Percentiles rank a stretch among this genome's conserved stretches.
phyloP scores from a whole-genome alignment of 1,284 basidiomycete species.

The Meira nashicola region DNA sequence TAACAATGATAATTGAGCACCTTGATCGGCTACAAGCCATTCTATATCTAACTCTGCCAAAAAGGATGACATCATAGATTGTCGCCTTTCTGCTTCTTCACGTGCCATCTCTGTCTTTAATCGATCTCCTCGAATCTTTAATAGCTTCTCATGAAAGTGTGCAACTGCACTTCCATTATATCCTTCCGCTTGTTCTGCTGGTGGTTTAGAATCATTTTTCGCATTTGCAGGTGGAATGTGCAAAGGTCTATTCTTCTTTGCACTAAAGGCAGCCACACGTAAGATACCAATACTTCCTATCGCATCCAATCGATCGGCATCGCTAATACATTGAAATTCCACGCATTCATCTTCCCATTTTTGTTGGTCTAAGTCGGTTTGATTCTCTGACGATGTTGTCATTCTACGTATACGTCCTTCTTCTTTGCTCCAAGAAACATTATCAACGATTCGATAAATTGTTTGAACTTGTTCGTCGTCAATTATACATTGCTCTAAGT shows the following conservation, averaged over 20 bases:
- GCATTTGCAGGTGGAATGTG: conserved; percentile 56
- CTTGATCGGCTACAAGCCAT: conserved; percentile 36
- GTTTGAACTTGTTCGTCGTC: conserved; percentile 20
- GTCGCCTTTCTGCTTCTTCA: conserved; percentile 66
- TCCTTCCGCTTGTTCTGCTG: conserved; percentile 42
- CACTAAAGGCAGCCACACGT: conserved; percentile 77
- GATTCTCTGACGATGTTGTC: conserved; percentile 50
- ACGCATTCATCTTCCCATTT: conserved; percentile 70
- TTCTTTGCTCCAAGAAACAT: conserved; percentile 82
- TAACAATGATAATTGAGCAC: conserved; percentile 22
- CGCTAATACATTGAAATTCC: conserved; percentile 85
- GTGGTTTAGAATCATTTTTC: conserved; percentile 20
- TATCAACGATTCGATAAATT: conserved; percentile 64
- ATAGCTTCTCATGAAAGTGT: conserved; percentile 76
- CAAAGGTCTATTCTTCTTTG: conserved; percentile 65
- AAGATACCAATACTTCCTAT: conserved; percentile 82
- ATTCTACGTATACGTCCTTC: conserved; percentile 49
- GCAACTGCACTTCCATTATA: conserved; percentile 64
- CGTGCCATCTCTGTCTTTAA: conserved; percentile 64
- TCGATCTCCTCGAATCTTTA: conserved; percentile 22
- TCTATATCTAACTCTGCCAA: conserved; percentile 37
- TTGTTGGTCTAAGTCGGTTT: conserved; percentile 17
- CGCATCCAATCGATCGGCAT: conserved; percentile 84
- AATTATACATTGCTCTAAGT: conserved; percentile 39
- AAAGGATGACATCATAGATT: conserved; percentile 57